phyloP scores from a whole-genome alignment of 257 asterid genomes.

The Penstemon davidsonii region DNA sequence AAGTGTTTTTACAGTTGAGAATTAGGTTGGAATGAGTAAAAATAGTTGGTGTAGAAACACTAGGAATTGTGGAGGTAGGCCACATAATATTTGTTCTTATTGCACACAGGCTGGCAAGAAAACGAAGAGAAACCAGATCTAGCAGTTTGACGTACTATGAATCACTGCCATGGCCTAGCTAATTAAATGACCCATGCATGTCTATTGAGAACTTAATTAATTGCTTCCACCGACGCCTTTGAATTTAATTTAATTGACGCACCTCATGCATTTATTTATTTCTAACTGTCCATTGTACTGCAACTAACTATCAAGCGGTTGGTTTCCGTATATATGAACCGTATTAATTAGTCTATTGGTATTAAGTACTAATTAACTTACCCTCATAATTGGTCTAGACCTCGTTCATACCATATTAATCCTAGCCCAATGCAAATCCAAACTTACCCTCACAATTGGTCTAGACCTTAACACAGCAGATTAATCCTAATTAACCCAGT shows the following conservation, averaged over 20 bases:
- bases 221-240: slow-evolving; percentile 54
- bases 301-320: slow-evolving; percentile 10
- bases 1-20: not conserved
- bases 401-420: not conserved
- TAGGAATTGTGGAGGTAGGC: slow-evolving; percentile 23
- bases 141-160: slow-evolving; percentile 14
- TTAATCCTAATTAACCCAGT: too few species aligned
- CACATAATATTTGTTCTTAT: slow-evolving; percentile 23
- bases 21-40: not conserved
- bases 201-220: not conserved
- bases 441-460: too few species aligned
- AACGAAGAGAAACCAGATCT: slow-evolving; percentile 27
- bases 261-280: slow-evolving; percentile 23
- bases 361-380: not conserved
- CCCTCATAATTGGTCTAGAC: slow-evolving; percentile 5
- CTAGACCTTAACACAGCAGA: too few species aligned
- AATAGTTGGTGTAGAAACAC: not conserved
- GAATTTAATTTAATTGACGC: slow-evolving; percentile 24
- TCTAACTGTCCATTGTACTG: slow-evolving; percentile 8
- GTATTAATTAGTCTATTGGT: slow-evolving; percentile 9
- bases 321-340: slow-evolving; percentile 22
- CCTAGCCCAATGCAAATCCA: too few species aligned
- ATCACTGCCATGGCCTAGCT: slow-evolving; percentile 23
- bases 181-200: slow-evolving; percentile 36
- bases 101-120: slow-evolving; percentile 31